Evolutionary conservation across 768 basidiomycete genomes (phyloP), one percentile per base, ranked within the genome.

Genomic region (Russula foetens): DNA sequence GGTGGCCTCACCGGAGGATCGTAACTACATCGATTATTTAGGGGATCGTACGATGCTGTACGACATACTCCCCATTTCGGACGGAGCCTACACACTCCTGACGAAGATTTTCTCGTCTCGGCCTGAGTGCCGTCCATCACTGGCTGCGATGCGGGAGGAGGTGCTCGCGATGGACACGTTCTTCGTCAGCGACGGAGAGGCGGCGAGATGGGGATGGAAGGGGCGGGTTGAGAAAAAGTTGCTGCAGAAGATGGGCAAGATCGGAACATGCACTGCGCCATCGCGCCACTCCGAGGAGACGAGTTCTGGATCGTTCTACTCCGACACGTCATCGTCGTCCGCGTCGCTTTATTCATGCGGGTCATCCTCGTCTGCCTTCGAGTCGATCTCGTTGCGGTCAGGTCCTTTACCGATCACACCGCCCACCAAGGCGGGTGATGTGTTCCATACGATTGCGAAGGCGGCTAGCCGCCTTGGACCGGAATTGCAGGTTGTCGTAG

Each of bases 81-180:
- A 68, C 21, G 71, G 71, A 24, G 73, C 76, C 53, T 75, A 79
- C 68, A 66, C 70, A 4, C 73, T 83, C 59, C 74, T 84, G 58
- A 73, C 75, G 50, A 71, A 73, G 44, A 74, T 91, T 61, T 92
- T 94, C 74, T 71, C 75, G 15, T 71, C 85, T 48, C 82, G 88
- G 68, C 84, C 89, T 3, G 59, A 73, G 1, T 66, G 71, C 23
- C 85, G 91, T 24, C 83, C 88, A 26, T 63, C 81, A n/a, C 74
- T 95, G 44, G 71, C 75, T 7, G 79, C 84, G 6, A 76, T 94
- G 5, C 80, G 86, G 28, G 63, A 70, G 52, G 79, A 79, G 55
- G 77, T 95, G 66, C 65, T 80, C 21, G 70, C 71, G 9, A 73
- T 88, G 31, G 77, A 81, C 33, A 79, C 81, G 4, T 86, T 92